Evolutionary conservation across 306 rosid species (phyloP).

Genomic region (Glycine tomentella): DNA sequence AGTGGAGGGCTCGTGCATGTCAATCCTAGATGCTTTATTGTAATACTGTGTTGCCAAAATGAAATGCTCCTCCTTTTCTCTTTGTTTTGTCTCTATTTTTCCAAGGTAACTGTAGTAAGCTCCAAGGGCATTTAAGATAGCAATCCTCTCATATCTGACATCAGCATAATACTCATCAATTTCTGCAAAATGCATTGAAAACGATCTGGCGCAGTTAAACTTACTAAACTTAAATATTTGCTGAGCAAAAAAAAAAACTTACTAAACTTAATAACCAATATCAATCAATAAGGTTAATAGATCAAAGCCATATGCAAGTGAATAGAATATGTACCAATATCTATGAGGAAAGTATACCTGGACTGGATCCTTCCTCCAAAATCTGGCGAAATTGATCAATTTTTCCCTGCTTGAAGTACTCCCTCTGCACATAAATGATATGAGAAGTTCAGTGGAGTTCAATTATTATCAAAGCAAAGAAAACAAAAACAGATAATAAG

Average conservation of each 20-base stretch:
- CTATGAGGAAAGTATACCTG: conserved; percentile 63
- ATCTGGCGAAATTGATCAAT: conserved; percentile 91
- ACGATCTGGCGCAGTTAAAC: not conserved
- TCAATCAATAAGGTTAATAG: conserved; percentile 28
- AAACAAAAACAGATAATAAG: not conserved
- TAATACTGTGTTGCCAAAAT: conserved; percentile 95
- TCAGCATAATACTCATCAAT: conserved; percentile 98
- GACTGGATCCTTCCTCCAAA: conserved; percentile 96
- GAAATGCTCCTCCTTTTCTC: conserved; percentile 99
- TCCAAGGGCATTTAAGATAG: conserved; percentile 94
- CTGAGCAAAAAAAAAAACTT: too few relatives aligned
- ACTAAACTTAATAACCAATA: conserved; percentile 17
- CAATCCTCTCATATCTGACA: conserved; percentile 97
- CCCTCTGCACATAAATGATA: conserved; percentile 67
- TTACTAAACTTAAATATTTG: too few relatives aligned
- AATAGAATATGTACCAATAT: conserved; percentile 18
- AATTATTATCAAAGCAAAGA: conserved; percentile 6
- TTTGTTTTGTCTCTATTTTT: conserved; percentile 93
- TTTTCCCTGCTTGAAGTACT: conserved; percentile 97
- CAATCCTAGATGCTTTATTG: conserved; percentile 96
- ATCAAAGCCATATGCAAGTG: conserved; percentile 25
- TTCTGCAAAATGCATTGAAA: conserved; percentile 61
- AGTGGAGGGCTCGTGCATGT: conserved; percentile 97
- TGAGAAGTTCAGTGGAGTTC: not conserved
- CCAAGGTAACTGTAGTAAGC: conserved; percentile 98